Percentiles rank a stretch among this genome's conserved stretches.
Conservation (phyloP, 768 basidiomycete species). For the Sistotremastrum suecicum region DNA sequence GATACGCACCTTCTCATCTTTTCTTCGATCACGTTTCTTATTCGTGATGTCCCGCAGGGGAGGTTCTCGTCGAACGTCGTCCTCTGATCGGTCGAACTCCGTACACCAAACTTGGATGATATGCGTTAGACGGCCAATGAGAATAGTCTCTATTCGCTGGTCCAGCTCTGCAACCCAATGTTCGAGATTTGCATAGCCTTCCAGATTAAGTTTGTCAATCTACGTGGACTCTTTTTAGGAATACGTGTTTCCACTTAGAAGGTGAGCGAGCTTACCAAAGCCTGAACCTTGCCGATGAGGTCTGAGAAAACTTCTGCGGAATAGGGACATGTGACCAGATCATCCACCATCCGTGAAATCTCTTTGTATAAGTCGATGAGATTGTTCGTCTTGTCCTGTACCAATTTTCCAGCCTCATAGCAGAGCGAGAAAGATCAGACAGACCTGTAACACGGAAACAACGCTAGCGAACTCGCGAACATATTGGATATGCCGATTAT, state of each 20-base stretch:
- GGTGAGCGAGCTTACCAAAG: slow-evolving; percentile 40
- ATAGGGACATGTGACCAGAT: slow-evolving; percentile 78
- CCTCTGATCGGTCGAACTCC: slow-evolving; percentile 71
- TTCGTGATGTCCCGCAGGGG: slow-evolving; percentile 39
- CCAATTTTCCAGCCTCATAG: slow-evolving; percentile 1
- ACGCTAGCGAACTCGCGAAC: slow-evolving; percentile 92
- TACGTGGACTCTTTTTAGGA: slow-evolving; percentile 15
- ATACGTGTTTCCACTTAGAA: background rate
- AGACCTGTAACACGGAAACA: slow-evolving; percentile 78
- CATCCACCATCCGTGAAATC: slow-evolving; percentile 72
- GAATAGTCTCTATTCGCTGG: slow-evolving; percentile 67
- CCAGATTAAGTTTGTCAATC: slow-evolving; percentile 90
- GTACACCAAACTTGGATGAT: slow-evolving; percentile 80
- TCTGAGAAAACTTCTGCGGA: slow-evolving; percentile 70
- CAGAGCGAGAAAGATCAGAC: slow-evolving; percentile 1
- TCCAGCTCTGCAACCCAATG: slow-evolving; percentile 78
- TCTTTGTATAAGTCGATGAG: slow-evolving; percentile 87
- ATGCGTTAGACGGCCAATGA: slow-evolving; percentile 58
- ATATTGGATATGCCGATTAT: slow-evolving; percentile 85
- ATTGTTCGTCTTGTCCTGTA: slow-evolving; percentile 84
- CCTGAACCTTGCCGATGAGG: slow-evolving; percentile 66
- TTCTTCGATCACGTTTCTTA: slow-evolving; percentile 57
- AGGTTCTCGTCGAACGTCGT: slow-evolving; percentile 45
- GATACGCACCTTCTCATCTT: slow-evolving; percentile 61
- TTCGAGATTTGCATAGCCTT: slow-evolving; percentile 91